Conservation (phyloP, 2,329 filamentous ascomycete genomes). For the Purpureocillium takamizusanense region DNA sequence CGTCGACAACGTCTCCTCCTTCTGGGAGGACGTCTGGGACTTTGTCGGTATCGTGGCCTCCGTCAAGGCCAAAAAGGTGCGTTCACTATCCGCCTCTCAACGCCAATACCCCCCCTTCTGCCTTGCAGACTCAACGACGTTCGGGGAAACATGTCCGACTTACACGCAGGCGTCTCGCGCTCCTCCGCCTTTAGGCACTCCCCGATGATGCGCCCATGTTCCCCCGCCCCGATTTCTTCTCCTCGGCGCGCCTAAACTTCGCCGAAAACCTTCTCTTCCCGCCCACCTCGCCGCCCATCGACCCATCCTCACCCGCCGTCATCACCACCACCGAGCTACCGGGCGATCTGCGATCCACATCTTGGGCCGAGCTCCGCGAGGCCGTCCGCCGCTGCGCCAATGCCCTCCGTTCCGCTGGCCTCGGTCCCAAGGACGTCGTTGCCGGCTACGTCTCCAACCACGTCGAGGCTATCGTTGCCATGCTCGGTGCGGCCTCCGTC, state of each 20-base stretch:
- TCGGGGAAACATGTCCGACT: background rate
- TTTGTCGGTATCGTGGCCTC: constrained; percentile 70
- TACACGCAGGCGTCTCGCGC: background rate
- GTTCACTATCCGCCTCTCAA: constrained; percentile 2
- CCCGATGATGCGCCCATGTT: constrained; percentile 64
- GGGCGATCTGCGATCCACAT: constrained; percentile 44
- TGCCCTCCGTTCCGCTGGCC: constrained; percentile 56
- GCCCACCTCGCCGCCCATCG: constrained; percentile 23
- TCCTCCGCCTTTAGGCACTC: too few species aligned
- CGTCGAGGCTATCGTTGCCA: constrained; percentile 74
- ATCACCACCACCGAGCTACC: constrained; percentile 72
- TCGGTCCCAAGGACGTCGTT: constrained; percentile 49
- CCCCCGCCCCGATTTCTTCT: constrained; percentile 79
- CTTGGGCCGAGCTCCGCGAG: constrained; percentile 75
- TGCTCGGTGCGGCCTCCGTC: constrained; percentile 73
- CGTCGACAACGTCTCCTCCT: constrained; percentile 60
- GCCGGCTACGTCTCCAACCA: constrained; percentile 83
- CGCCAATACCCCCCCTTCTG: too few species aligned
- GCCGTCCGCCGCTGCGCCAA: constrained; percentile 65
- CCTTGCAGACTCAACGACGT: too few species aligned
- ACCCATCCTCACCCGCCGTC: constrained; percentile 57
- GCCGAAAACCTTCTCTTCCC: constrained; percentile 92
- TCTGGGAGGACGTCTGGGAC: constrained; percentile 83
- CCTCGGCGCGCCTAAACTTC: constrained; percentile 75
- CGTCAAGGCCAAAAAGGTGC: constrained; percentile 49